Evolutionary conservation across 306 rosid genomes (phyloP).

Genomic region (Macrotyloma uniflorum): DNA sequence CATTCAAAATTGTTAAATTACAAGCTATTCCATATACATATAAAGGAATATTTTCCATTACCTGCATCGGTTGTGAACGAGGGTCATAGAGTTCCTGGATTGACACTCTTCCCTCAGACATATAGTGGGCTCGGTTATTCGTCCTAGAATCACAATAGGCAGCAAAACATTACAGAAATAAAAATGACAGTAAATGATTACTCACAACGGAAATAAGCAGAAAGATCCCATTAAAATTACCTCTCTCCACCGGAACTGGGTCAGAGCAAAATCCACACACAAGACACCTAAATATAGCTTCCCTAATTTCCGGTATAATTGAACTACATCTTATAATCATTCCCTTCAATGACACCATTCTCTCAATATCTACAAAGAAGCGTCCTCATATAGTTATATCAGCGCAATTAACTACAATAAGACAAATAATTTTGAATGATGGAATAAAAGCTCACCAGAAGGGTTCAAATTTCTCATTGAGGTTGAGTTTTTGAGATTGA

Average conservation of each 20-base stretch:
- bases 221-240: constrained; percentile 39
- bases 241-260: constrained; percentile 85
- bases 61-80: constrained; percentile 97
- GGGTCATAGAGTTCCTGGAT: constrained; percentile 87
- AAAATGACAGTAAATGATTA: constrained; percentile 14
- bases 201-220: background rate
- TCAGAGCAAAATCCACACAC: constrained; percentile 89
- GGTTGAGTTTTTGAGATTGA: constrained; percentile 73
- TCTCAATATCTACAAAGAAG: constrained; percentile 70
- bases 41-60: constrained; percentile 24
- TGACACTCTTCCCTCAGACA: constrained; percentile 95
- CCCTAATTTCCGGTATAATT: constrained; percentile 91
- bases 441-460: constrained; percentile 60
- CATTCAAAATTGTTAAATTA: no score
- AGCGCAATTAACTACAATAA: constrained; percentile 5
- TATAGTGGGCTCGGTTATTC: constrained; percentile 69
- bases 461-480: constrained; percentile 96
- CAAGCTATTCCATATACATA: background rate
- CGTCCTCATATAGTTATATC: constrained; percentile 2
- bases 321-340: constrained; percentile 90
- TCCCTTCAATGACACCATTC: constrained; percentile 94
- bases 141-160: constrained; percentile 50
- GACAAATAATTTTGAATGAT: background rate
- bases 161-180: constrained; percentile 24
- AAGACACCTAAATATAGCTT: constrained; percentile 94